phyloP scores from a whole-genome alignment of 257 asterid species.

The Nicotiana tabacum region DNA sequence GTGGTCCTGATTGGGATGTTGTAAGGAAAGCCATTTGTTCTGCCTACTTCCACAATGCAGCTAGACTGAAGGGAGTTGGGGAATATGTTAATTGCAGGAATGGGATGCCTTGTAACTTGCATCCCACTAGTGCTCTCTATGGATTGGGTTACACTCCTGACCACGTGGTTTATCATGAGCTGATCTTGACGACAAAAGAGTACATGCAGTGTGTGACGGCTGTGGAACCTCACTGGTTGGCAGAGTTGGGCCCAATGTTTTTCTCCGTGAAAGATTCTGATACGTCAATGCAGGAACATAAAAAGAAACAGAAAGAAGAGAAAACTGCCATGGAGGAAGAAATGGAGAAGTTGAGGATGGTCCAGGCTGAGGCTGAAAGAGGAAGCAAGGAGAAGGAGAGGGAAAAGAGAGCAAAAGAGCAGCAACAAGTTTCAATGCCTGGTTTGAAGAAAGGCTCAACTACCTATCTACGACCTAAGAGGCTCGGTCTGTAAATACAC shows the following conservation, averaged over 20 bases:
- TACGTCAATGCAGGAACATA: slow-evolving; percentile 76
- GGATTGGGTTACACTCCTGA: slow-evolving; percentile 94
- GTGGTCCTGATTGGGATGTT: slow-evolving; percentile 89
- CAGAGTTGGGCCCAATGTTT: slow-evolving; percentile 95
- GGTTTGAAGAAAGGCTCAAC: slow-evolving; percentile 72
- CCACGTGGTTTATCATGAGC: slow-evolving; percentile 86
- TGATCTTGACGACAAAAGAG: slow-evolving; percentile 77
- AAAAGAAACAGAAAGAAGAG: slow-evolving; percentile 85
- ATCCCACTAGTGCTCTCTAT: slow-evolving; percentile 86
- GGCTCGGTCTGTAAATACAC: slow-evolving; percentile 52
- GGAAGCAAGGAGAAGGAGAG: slow-evolving; percentile 51
- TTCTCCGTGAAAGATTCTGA: slow-evolving; percentile 91
- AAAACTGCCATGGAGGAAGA: slow-evolving; percentile 95
- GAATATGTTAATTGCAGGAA: slow-evolving; percentile 85
- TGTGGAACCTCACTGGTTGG: slow-evolving; percentile 96
- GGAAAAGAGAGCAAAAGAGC: slow-evolving; percentile 60
- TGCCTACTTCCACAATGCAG: slow-evolving; percentile 86
- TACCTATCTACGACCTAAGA: slow-evolving; percentile 73
- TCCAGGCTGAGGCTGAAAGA: slow-evolving; percentile 48
- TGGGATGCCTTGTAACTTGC: slow-evolving; percentile 96
- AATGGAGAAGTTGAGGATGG: slow-evolving; percentile 76
- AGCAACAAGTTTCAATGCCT: slow-evolving; percentile 64
- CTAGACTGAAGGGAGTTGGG: slow-evolving; percentile 74
- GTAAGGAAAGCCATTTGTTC: slow-evolving; percentile 90
- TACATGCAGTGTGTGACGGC: slow-evolving; percentile 92